Evolutionary conservation across 805 yeast genomes (phyloP).

Genomic region (Candida jianshihensis): DNA sequence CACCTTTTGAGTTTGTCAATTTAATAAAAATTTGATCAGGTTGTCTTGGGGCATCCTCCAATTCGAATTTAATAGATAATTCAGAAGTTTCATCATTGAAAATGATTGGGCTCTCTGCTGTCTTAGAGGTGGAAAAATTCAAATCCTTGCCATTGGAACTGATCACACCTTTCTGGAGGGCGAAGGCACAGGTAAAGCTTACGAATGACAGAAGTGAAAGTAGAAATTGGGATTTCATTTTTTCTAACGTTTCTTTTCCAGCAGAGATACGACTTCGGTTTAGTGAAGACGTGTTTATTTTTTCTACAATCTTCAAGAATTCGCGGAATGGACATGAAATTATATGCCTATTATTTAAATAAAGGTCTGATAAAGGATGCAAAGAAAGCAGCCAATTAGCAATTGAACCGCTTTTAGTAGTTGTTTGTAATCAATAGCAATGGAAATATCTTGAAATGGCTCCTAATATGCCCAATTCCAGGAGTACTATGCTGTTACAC

Average conservation of each 20-base stretch:
- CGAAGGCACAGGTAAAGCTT: not conserved
- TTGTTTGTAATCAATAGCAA: too few species aligned
- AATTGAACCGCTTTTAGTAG: too few species aligned
- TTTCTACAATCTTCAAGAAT: too few species aligned
- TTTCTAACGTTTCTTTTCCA: too few species aligned
- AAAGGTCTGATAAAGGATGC: too few species aligned
- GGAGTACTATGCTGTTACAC: too few species aligned
- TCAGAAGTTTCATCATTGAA: conserved; percentile 11
- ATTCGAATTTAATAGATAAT: conserved; percentile 14
- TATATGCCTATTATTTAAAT: not conserved
- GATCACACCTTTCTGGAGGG: not conserved
- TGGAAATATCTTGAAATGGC: too few species aligned
- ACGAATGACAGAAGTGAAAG: not conserved
- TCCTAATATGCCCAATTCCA: too few species aligned
- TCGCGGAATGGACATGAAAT: too few species aligned
- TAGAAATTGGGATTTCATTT: not conserved
- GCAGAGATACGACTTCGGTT: too few species aligned
- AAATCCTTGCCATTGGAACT: not conserved
- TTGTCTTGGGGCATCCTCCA: conserved; percentile 12
- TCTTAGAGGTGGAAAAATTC: not conserved
- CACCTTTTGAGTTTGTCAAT: conserved; percentile 14
- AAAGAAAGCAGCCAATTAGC: too few species aligned
- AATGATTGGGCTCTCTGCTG: conserved; percentile 6
- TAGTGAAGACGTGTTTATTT: not conserved
- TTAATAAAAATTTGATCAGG: conserved; percentile 22